Conservation (phyloP, 2,329 filamentous ascomycete genomes). For the Microdochium bolleyi region DNA sequence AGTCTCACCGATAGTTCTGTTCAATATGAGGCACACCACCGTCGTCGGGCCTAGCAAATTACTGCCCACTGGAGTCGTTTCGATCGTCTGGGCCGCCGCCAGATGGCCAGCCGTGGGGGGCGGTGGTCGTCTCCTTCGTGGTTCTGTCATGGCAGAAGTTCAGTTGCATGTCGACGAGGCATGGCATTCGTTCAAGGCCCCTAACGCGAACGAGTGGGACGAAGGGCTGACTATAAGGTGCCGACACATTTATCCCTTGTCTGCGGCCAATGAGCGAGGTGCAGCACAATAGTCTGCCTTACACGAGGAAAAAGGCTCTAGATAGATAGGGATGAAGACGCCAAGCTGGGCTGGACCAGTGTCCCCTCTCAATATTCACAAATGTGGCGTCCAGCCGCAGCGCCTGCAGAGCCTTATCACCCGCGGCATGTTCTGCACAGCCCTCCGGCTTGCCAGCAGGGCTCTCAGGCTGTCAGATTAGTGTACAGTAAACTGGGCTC, state of each 20-base stretch:
- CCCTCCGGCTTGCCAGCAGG: too few species aligned
- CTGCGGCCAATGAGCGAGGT: not conserved
- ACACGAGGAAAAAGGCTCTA: not conserved
- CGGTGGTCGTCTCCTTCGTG: not conserved
- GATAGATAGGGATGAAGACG: not conserved
- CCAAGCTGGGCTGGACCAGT: not conserved
- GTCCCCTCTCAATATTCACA: not conserved
- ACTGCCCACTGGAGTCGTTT: not conserved
- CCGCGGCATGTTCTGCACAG: not conserved
- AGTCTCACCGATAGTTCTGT: not conserved
- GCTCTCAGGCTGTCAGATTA: too few species aligned
- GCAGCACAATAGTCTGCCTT: not conserved
- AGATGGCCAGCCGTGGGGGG: not conserved
- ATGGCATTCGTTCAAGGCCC: not conserved
- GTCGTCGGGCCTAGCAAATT: not conserved
- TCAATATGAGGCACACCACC: not conserved
- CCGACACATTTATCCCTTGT: not conserved
- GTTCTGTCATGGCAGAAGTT: not conserved
- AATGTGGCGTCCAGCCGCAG: not conserved
- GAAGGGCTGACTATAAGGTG: not conserved
- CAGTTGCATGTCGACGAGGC: not conserved
- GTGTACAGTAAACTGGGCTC: not conserved
- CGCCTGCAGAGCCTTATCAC: not conserved
- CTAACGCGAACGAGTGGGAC: not conserved
- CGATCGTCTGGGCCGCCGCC: not conserved